A percentile compares a stretch with the other conserved stretches of the same genome.
Conservation (phyloP, 1,139 yeast species). For the Arxiozyma heterogenica region DNA sequence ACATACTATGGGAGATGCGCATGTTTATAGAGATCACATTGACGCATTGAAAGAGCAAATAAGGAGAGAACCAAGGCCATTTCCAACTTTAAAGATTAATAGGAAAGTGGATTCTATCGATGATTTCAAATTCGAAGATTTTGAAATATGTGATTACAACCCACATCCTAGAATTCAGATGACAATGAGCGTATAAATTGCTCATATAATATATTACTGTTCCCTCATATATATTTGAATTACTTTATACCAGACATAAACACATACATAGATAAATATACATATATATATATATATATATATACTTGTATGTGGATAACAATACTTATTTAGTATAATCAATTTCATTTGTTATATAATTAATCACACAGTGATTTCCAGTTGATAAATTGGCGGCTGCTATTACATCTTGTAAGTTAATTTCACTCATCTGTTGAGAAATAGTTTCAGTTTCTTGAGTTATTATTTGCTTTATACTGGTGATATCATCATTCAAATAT, state of each 20-base stretch:
- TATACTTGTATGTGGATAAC: not conserved
- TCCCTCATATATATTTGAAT: not conserved
- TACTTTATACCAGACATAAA: not conserved
- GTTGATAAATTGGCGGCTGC: constrained; percentile 33
- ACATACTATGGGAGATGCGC: constrained; percentile 96
- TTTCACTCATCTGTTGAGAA: not conserved
- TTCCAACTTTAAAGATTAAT: constrained; percentile 68
- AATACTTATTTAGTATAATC: constrained; percentile 12
- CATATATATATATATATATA: too few species aligned
- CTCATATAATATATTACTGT: not conserved
- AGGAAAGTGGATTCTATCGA: constrained; percentile 66
- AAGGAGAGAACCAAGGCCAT: constrained; percentile 59
- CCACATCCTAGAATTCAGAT: constrained; percentile 81
- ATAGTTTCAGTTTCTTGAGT: constrained; percentile 19
- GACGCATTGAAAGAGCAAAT: constrained; percentile 81
- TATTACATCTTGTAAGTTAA: constrained; percentile 33
- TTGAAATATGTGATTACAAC: constrained; percentile 65
- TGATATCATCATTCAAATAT: constrained; percentile 15
- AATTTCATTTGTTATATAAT: constrained; percentile 30
- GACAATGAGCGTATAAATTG: constrained; percentile 56
- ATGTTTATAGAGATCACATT: constrained; percentile 83
- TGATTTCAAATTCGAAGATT: constrained; percentile 82
- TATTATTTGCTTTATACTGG: constrained; percentile 23
- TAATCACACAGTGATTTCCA: constrained; percentile 30
- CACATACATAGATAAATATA: too few species aligned